Evolutionary conservation across 306 rosid genomes (phyloP), one percentile per base, ranked within the genome.

Genomic region (Glycyrrhiza uralensis): DNA sequence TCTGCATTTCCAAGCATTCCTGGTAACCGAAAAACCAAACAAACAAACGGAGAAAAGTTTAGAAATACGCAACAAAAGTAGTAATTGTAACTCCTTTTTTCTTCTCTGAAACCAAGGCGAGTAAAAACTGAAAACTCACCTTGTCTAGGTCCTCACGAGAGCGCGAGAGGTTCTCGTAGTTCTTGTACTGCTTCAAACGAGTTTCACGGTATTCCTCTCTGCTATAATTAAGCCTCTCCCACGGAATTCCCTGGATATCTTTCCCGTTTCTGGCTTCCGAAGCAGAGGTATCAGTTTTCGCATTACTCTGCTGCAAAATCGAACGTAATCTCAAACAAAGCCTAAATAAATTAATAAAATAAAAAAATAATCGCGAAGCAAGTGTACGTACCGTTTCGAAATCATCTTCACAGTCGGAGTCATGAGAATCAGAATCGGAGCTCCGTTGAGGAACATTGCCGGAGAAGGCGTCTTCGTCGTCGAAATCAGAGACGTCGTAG

Each of bases 181-280:
- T 93, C 78, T 81, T 90, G 75, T 90, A 93, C 68, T 87, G 96
- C 82, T 79, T 85, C 89, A 93, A 76, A 17, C 96, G 86, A 29
- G 85, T 86, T 65, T 87, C 87, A 6, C 98, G 96, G 74, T 90
- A 93, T 28, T 84, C 23, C 30, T 90, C 90, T 72, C 96, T 90
- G 15, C 85, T 82, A 44, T 82, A 85, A 62, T 80, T 85, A 10
- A 93, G 95, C 88, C 86, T 90, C 84, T 93, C 92, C 98, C 98
- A 93, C 1, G 93, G 96, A 62, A 93, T 90, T 45, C 98, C 98
- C 59, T 93, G 98, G 6, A 93, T 86, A 59, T 93, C 98, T 66
- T 89, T 88, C 66, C 98, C 97, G n/a, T 86, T 84, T 75, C 93
- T 69, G 5, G 92, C 94, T 58, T 90, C 97, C 61, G 67, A 30